phyloP scores from a whole-genome alignment of 2,329 filamentous ascomycete genomes.

The Myrmaecium sp. region DNA sequence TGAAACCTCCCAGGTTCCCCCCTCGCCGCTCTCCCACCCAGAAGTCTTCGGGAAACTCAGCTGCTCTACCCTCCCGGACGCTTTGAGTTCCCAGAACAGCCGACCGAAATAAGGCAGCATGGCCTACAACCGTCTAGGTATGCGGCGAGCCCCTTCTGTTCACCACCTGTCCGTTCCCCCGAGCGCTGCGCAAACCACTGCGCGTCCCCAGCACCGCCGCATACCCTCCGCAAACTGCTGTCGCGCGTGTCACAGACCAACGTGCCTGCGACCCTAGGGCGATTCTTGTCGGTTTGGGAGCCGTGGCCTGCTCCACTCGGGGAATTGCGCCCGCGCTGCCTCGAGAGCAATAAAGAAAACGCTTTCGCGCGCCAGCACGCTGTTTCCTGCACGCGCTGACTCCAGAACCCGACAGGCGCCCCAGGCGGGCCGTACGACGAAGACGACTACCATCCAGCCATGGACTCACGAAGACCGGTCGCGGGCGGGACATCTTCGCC shows the following conservation, averaged over 20 bases:
- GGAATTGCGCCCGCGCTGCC: no score
- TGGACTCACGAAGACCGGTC: constrained; percentile 36
- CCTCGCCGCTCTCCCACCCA: no score
- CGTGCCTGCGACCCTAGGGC: no score
- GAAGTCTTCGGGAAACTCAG: no score
- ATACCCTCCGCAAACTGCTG: background rate
- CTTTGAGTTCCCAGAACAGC: no score
- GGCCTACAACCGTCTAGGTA: constrained; percentile 35
- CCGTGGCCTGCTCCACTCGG: no score
- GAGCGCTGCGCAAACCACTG: constrained; percentile 1
- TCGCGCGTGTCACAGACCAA: background rate
- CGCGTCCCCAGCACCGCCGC: background rate
- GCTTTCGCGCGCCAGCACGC: background rate
- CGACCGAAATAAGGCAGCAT: no score
- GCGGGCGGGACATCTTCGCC: constrained; percentile 55
- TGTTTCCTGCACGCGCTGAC: background rate
- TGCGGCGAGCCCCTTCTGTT: constrained; percentile 18
- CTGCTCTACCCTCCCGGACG: no score
- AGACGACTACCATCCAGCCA: constrained; percentile 13
- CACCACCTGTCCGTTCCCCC: background rate
- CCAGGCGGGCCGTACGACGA: constrained; percentile 4
- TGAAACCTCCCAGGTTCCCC: no score
- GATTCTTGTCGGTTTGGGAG: no score
- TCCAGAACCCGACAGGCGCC: background rate
- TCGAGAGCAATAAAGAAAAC: background rate